Conservation (phyloP, 2,329 filamentous ascomycete species). For the Nemania bipapillata region DNA sequence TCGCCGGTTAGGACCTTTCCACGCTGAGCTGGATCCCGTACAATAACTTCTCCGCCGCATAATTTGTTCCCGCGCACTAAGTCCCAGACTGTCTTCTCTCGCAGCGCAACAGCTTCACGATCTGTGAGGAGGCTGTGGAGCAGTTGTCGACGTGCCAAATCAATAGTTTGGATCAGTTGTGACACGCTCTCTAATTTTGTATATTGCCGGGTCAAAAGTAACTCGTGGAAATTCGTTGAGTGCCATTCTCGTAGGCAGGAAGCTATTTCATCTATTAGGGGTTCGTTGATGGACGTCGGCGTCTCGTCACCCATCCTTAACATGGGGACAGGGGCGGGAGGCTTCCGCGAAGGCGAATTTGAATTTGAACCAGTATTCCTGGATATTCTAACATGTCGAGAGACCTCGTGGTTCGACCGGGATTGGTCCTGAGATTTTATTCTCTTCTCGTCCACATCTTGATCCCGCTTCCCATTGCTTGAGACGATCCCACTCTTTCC, state of each 20-base stretch:
- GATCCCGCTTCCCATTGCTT: constrained; percentile 53
- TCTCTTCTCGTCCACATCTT: constrained; percentile 39
- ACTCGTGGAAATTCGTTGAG: constrained; percentile 92
- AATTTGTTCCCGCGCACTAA: constrained; percentile 94
- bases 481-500: constrained; percentile 64
- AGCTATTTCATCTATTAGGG: constrained; percentile 95
- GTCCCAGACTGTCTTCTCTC: constrained; percentile 95
- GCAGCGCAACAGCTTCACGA: constrained; percentile 80
- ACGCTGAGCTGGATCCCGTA: constrained; percentile 83
- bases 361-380: constrained; percentile 69
- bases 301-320: constrained; percentile 98
- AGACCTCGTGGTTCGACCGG: constrained; percentile 3
- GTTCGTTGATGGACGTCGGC: constrained; percentile 86
- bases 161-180: constrained; percentile 81
- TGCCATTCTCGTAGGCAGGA: constrained; percentile 98
- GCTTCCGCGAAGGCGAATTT: constrained; percentile 66
- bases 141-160: constrained; percentile 86
- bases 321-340: constrained; percentile 93
- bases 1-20: constrained; percentile 90
- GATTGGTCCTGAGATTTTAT: constrained; percentile 38
- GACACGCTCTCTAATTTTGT: constrained; percentile 82
- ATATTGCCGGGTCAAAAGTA: constrained; percentile 86
- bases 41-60: constrained; percentile 91
- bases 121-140: constrained; percentile 92
- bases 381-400: constrained; percentile 54